Conservation (phyloP, 2,329 filamentous ascomycete genomes). For the Colletotrichum euphorbiae region DNA sequence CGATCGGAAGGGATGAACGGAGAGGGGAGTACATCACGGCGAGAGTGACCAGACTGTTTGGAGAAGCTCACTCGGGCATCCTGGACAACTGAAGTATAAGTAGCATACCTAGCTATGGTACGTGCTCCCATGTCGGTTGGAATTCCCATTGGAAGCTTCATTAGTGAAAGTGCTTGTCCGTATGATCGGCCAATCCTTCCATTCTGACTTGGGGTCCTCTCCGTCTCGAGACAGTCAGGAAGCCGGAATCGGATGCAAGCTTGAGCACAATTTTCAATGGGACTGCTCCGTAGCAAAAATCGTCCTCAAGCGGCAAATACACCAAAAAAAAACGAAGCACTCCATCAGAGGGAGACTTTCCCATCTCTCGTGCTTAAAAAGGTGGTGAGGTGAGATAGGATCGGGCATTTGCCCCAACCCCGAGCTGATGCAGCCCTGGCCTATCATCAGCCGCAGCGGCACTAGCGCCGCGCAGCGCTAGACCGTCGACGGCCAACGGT, state of each 20-base stretch:
- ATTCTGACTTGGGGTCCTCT: not conserved
- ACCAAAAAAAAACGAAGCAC: not conserved
- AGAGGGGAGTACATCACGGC: no score
- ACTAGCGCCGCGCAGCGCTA: slow-evolving; percentile 22
- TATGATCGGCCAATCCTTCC: slow-evolving; percentile 1
- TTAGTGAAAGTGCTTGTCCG: not conserved
- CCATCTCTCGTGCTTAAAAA: no score
- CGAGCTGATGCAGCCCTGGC: slow-evolving; percentile 2
- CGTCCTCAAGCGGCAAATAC: not conserved
- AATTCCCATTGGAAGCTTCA: not conserved
- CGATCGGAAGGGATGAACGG: no score
- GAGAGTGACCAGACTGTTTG: no score
- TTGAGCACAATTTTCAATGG: no score
- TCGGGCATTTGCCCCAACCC: slow-evolving; percentile 17
- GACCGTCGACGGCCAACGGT: slow-evolving; percentile 14
- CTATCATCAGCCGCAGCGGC: slow-evolving; percentile 31
- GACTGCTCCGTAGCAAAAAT: no score
- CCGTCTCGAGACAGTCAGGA: not conserved
- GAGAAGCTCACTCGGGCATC: not conserved
- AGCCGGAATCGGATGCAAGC: not conserved
- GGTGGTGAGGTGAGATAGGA: not conserved
- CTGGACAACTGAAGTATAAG: no score
- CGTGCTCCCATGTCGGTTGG: no score
- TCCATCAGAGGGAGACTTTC: not conserved
- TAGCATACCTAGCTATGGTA: no score